Evolutionary conservation across 345 rosid species (phyloP), one percentile per base, ranked within the genome.

Genomic region (Sonneratia caseolaris): DNA sequence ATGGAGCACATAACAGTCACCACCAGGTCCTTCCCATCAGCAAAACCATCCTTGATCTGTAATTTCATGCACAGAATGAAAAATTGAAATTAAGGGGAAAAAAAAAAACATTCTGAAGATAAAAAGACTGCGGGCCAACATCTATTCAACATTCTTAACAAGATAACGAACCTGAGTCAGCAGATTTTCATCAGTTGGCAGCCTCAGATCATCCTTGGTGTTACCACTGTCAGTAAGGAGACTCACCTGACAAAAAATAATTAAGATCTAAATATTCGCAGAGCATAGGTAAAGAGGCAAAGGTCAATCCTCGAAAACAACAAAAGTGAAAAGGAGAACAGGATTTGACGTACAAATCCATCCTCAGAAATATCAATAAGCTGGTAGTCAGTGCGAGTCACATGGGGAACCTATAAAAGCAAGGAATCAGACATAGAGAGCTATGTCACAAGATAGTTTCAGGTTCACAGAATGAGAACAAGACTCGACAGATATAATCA

Each of bases 131-230:
- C 32, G 32, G 56, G 56, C 18, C 19, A 49, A 49, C 3, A 49
- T 13, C 49, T 18, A 21, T 42, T 42, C 7, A 42, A 4, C 45
- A 42, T 42, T 42, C 45, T 42, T 42, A 42, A 42, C 10, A 9
- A 42, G 5, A 42, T 42, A 42, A 47, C 51, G 48, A 48, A 75
- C 86, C 84, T 79, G 86, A 70, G 75, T 24, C 37, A 81, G 84
- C 70, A 83, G 82, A 81, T 4, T 73, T 0, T 83, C 86, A 75
- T 83, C 86, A 5, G 84, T 81, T 65, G 86, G 86, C 56, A 83
- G 86, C 80, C 74, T 81, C 71, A 83, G 81, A 68, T 81, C 86
- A 79, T 83, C 86, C 75, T 83, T 83, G 76, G 86, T 83, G 68
- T 69, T 73, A 48, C 84, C 86, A 79, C 68, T 79, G 62, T 79